Conservation (phyloP, 768 basidiomycete genomes). For the Mrakia blollopis region DNA sequence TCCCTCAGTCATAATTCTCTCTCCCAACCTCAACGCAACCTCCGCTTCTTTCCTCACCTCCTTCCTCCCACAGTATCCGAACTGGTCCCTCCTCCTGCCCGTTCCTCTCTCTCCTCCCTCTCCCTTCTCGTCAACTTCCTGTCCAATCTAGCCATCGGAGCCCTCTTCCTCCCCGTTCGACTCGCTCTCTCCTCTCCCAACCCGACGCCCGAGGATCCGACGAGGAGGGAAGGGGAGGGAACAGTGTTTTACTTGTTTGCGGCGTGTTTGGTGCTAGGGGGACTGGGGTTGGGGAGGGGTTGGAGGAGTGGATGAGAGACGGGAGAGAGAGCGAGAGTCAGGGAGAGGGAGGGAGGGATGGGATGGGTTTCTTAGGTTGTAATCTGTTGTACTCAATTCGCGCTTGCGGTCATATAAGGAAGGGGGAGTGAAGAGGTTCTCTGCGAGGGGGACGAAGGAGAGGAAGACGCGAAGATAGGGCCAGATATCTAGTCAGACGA, state of each 20-base stretch:
- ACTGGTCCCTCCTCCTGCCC: constrained; percentile 52
- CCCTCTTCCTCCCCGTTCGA: constrained; percentile 78
- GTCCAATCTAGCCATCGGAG: constrained; percentile 75
- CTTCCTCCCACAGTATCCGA: constrained; percentile 38
- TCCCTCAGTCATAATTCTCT: background rate
- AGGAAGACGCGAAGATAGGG: no score
- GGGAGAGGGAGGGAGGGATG: no score
- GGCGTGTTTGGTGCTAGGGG: constrained; percentile 48
- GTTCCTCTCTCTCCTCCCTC: constrained; percentile 72
- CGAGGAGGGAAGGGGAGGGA: constrained; percentile 60
- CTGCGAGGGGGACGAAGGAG: no score
- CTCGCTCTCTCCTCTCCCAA: constrained; percentile 62
- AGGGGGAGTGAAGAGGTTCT: no score
- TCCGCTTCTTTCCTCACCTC: background rate
- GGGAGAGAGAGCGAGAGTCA: background rate
- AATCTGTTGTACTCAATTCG: background rate
- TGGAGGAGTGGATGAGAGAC: background rate
- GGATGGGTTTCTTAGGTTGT: no score
- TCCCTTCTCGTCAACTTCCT: constrained; percentile 75
- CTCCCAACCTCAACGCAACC: background rate
- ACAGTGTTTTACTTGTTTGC: constrained; percentile 85
- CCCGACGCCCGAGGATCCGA: constrained; percentile 40
- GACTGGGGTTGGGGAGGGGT: constrained; percentile 25
- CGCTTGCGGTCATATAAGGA: no score
- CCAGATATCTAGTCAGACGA: no score